Conservation (phyloP, 768 basidiomycete species). For the Tubosaeta sp. region DNA sequence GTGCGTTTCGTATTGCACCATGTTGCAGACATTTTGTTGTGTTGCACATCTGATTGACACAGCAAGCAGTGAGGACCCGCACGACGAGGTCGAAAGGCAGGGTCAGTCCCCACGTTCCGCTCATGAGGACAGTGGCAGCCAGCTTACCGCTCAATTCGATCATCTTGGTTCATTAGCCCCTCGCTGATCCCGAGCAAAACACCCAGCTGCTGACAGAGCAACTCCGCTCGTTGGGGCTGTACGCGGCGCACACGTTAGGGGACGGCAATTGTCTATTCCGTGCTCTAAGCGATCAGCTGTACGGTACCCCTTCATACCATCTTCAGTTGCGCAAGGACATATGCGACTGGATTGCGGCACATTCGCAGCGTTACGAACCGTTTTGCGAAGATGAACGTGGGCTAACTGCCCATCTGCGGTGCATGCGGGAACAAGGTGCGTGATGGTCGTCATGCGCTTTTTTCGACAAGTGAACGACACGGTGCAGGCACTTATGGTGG, state of each 20-base stretch:
- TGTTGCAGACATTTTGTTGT: conserved; percentile 24
- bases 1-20: conserved; percentile 34
- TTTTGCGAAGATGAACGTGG: conserved; percentile 88
- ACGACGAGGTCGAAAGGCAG: conserved; percentile 57
- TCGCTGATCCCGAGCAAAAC: conserved; percentile 59
- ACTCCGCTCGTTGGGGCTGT: conserved; percentile 73
- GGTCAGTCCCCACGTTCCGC: conserved; percentile 38
- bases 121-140: conserved; percentile 13
- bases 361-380: conserved; percentile 72
- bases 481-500: conserved; percentile 80
- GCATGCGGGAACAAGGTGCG: conserved; percentile 77
- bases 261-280: conserved; percentile 95
- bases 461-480: conserved; percentile 11
- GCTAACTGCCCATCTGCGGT: conserved; percentile 63
- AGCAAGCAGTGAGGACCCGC: conserved; percentile 47
- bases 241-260: conserved; percentile 81
- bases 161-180: conserved; percentile 29
- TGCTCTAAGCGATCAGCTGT: conserved; percentile 82
- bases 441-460: conserved; percentile 3
- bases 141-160: conserved; percentile 18
- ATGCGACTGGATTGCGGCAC: conserved; percentile 74
- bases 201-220: conserved; percentile 65
- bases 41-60: conserved; percentile 24
- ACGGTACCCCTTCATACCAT: conserved; percentile 71
- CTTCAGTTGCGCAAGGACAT: conserved; percentile 65